These are phyloP conservation scores for Arachis hypogaea DNA, from an alignment of 306 rosid species.

Conservation along the genomic window DNA sequence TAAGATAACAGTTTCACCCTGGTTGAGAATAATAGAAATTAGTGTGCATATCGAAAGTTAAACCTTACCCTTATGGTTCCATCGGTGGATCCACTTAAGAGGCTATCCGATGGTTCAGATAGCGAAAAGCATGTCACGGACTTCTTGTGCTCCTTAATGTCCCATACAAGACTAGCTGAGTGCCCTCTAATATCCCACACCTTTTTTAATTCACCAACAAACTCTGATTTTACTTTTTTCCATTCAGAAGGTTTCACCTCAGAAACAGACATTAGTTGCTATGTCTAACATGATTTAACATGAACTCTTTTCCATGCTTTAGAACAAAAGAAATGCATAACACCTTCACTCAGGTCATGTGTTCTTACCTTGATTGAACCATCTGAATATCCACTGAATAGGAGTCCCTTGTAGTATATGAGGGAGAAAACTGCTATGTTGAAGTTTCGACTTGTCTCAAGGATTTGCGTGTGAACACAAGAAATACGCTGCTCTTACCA, in stretches of 20 bases:
- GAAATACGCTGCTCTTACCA: slow-evolving; percentile 79
- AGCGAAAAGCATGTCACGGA: slow-evolving; percentile 77
- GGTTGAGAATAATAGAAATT: slow-evolving; percentile 35
- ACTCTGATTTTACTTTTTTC: slow-evolving; percentile 19
- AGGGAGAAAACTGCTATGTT: slow-evolving; percentile 70
- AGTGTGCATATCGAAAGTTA: slow-evolving; percentile 16
- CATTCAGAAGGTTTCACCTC: slow-evolving; percentile 22
- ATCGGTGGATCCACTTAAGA: slow-evolving; percentile 75
- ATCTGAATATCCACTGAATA: slow-evolving; percentile 76
- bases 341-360: slow-evolving; percentile 8
- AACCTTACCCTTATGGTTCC: slow-evolving; percentile 77
- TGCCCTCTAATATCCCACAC: slow-evolving; percentile 82
- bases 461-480: slow-evolving; percentile 80
- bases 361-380: slow-evolving; percentile 73
- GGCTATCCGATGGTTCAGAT: slow-evolving; percentile 62
- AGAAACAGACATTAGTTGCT: slow-evolving; percentile 9
- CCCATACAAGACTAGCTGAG: slow-evolving; percentile 73
- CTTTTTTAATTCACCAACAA: slow-evolving; percentile 46
- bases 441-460: slow-evolving; percentile 62
- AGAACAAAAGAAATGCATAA: slow-evolving; percentile 3
- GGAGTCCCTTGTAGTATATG: slow-evolving; percentile 77
- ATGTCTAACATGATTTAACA: slow-evolving; percentile 31
- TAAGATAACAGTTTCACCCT: slow-evolving; percentile 29
- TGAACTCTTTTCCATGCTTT: slow-evolving; percentile 15
- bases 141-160: slow-evolving; percentile 69